Base-by-base conservation (phyloP, 108 stramenopile species). In the Cyclotella sp. region DNA sequence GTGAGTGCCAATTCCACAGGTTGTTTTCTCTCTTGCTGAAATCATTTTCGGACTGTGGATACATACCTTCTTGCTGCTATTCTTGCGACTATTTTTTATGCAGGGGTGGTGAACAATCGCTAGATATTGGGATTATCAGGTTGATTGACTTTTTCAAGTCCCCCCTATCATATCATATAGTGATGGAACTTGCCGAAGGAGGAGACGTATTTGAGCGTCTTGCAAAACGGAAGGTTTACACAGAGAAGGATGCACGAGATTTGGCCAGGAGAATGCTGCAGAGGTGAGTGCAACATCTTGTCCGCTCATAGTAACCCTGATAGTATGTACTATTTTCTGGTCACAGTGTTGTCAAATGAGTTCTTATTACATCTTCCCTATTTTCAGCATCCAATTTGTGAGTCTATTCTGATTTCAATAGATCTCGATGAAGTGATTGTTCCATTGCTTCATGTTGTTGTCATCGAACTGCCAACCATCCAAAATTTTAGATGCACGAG, bases 121-220 rank as follows among this genome's bases (percentile, higher is more conserved):
- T 8, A 5, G 28, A 51, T 21, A 76, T 80, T 14, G 85, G 89
- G 49, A 89, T 96, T 49, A 89, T 97, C 64, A 69, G 70, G 24
- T 46, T 95, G 41, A 67, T 93, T 42, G 97, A 97, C 63, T 95
- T 97, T 61, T 97, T 93, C 79, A 72, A 87, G 10, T 86, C 90
- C 0, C 79, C 82, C 3, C 29, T 73, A 28, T 78, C 81, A 11
- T 93, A 88, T 59, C 93, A 94, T 79, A 85, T 98, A 58, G 94
- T 98, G 0, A 90, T 96, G 70, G 91, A 94, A 78, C 83, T 87
- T 10, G 91, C 91, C 19, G 49, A 71, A n/a, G 98, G 98, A 14
- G 98, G 98, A 6, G 98, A 99, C 73, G 93, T 99, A 10, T 99
- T 99, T 78, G 97, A 98, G 79, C 88, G 95, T 22, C 82, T 99